Evolutionary conservation across 148 eudicot species (phyloP).

Genomic region (Diospyros kaki): DNA sequence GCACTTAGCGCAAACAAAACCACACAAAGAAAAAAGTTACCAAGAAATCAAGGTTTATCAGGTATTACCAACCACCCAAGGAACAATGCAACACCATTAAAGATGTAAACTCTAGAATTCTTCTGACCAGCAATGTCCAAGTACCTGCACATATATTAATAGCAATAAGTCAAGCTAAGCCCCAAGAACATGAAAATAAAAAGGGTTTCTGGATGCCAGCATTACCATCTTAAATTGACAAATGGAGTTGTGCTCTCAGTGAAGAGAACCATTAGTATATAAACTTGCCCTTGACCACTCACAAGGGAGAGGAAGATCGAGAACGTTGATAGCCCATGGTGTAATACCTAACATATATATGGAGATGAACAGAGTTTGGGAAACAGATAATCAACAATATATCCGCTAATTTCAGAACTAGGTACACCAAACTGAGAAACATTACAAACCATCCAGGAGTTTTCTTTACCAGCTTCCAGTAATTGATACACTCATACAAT

Average conservation of each 20-base stretch:
- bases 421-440: slow-evolving; percentile 4
- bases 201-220: not conserved
- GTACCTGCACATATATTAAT: slow-evolving; percentile 50
- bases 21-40: not conserved
- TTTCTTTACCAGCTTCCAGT: not conserved
- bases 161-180: not conserved
- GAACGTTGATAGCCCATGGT: slow-evolving; percentile 74
- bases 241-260: slow-evolving; percentile 90
- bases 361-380: not conserved
- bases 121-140: slow-evolving; percentile 79
- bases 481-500: not conserved
- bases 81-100: slow-evolving; percentile 80
- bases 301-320: slow-evolving; percentile 57
- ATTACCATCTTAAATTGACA: slow-evolving; percentile 91
- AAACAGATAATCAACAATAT: slow-evolving; percentile 1
- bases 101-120: slow-evolving; percentile 63
- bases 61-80: slow-evolving; percentile 84
- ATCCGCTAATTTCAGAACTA: not conserved
- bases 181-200: not conserved
- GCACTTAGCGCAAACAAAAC: not conserved
- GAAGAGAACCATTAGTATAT: slow-evolving; percentile 75
- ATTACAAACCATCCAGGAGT: not conserved
- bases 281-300: slow-evolving; percentile 62
- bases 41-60: not conserved
- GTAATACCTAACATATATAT: slow-evolving; percentile 53